Percentiles rank a stretch among this genome's conserved stretches.
phyloP scores from a whole-genome alignment of 2,329 filamentous ascomycete species.

The Talaromyces sp. region DNA sequence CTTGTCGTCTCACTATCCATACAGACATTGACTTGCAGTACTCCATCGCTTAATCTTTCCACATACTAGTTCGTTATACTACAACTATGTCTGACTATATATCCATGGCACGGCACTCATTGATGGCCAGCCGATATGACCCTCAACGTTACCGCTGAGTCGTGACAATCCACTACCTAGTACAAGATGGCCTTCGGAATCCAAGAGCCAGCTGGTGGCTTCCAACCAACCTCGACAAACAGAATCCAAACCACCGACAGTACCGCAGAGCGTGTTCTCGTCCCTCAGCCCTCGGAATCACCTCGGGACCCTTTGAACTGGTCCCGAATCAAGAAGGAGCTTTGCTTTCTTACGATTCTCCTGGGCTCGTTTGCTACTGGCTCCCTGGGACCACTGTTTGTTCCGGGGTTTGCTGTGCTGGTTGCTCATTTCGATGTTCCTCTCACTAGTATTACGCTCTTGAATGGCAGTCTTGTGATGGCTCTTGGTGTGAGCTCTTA shows the following conservation, averaged over 20 bases:
- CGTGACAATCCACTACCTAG: neutral
- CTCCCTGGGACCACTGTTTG: constrained; percentile 1
- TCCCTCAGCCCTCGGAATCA: neutral
- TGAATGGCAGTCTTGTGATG: constrained; percentile 10
- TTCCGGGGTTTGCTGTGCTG: neutral
- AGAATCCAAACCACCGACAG: neutral
- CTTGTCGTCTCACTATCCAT: neutral
- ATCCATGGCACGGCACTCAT: neutral
- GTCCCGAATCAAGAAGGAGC: neutral
- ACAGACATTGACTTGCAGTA: neutral
- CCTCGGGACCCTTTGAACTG: constrained; percentile 1
- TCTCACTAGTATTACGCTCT: neutral
- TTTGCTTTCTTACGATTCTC: neutral
- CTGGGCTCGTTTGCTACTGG: constrained; percentile 1
- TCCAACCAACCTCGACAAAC: neutral
- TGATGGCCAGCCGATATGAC: neutral
- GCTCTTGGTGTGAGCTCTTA: constrained; percentile 5
- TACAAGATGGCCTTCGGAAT: neutral
- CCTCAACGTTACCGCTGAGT: neutral
- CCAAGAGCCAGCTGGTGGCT: neutral
- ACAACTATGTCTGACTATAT: neutral
- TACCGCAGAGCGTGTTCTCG: neutral
- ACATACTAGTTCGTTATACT: neutral
- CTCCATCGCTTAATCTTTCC: neutral
- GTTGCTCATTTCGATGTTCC: neutral